phyloP scores from a whole-genome alignment of 2,329 filamentous ascomycete genomes.

The Pleomassaria siparia region DNA sequence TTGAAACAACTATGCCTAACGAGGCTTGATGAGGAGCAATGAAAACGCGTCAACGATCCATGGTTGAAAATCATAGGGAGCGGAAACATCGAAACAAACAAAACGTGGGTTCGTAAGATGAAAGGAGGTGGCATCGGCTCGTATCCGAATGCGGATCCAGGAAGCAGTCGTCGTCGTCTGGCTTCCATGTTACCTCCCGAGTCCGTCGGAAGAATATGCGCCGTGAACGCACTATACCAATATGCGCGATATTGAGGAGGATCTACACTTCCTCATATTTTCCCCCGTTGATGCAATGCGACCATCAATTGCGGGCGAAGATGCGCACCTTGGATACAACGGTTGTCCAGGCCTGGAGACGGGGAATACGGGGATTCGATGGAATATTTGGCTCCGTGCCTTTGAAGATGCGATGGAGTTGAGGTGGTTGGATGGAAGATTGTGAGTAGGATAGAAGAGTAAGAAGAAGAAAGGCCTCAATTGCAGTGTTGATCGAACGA shows the following conservation, averaged over 20 bases:
- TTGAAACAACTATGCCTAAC: constrained; percentile 19
- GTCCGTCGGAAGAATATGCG: background rate
- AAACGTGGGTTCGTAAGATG: constrained; percentile 1
- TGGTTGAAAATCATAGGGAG: constrained; percentile 6
- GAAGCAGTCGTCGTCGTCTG: background rate
- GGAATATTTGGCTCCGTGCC: background rate
- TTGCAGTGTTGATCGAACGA: background rate
- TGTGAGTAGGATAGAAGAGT: background rate
- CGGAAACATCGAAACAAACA: constrained; percentile 18
- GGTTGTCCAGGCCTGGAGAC: background rate
- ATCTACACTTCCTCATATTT: background rate
- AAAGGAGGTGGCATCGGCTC: constrained; percentile 5
- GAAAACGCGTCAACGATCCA: constrained; percentile 17
- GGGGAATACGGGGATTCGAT: background rate
- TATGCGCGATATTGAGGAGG: constrained; percentile 3
- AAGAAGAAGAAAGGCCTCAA: background rate
- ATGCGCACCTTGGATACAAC: background rate
- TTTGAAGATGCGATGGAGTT: background rate
- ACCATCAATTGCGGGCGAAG: background rate
- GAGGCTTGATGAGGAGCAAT: constrained; percentile 7
- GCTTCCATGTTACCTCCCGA: background rate
- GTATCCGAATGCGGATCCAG: background rate
- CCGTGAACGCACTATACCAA: background rate
- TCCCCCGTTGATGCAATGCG: constrained; percentile 1
- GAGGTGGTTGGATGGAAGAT: background rate